Conservation (phyloP, 768 basidiomycete genomes). For the Pleurotus tuber-regium region DNA sequence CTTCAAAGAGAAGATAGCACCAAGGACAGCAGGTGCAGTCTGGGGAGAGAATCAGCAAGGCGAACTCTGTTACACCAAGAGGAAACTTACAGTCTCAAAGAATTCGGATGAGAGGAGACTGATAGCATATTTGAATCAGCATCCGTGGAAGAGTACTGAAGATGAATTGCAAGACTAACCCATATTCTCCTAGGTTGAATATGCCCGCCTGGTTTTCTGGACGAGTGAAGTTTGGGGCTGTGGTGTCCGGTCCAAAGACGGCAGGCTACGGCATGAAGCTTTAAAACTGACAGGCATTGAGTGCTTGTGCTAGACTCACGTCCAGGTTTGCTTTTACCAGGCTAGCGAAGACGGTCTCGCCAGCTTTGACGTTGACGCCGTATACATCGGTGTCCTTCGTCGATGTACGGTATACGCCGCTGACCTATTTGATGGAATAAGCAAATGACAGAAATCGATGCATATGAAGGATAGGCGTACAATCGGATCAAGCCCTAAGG, state of each 20-base stretch:
- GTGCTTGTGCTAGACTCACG: constrained; percentile 23
- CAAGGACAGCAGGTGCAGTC: constrained; percentile 44
- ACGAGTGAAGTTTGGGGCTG: constrained; percentile 20
- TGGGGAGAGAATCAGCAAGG: constrained; percentile 15
- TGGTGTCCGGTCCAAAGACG: constrained; percentile 22
- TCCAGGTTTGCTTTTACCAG: constrained; percentile 37
- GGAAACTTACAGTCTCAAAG: constrained; percentile 33
- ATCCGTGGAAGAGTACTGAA: not conserved
- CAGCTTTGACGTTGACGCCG: constrained; percentile 22
- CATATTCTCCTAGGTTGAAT: constrained; percentile 28
- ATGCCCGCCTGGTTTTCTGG: constrained; percentile 24
- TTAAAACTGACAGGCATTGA: not conserved
- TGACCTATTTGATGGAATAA: too few relatives aligned
- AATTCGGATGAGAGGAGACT: constrained; percentile 35
- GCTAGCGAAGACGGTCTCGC: constrained; percentile 33
- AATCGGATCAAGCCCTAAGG: constrained; percentile 32
- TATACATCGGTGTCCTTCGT: constrained; percentile 24
- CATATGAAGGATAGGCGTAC: constrained; percentile 17
- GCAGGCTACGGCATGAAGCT: constrained; percentile 17
- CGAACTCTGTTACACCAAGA: not conserved
- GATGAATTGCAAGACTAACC: constrained; percentile 20
- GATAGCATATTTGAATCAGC: not conserved
- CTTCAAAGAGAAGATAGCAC: constrained; percentile 42
- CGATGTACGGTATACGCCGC: constrained; percentile 40
- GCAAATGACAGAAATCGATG: constrained; percentile 9